phyloP scores from a whole-genome alignment of 257 asterid genomes.

The Ocimum tenuiflorum region DNA sequence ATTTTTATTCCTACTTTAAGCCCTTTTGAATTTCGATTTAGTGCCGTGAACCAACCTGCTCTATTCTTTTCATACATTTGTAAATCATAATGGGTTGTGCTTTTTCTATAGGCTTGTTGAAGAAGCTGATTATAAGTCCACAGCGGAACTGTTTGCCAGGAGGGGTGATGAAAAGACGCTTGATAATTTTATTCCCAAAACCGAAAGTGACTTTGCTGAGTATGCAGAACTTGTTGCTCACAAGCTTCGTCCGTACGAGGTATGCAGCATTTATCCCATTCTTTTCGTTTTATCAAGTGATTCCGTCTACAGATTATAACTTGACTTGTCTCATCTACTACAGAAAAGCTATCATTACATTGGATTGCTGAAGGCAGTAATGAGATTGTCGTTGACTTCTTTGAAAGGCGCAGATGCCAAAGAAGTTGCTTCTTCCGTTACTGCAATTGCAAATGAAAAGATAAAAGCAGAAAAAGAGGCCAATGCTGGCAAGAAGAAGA shows the following conservation, averaged over 20 bases:
- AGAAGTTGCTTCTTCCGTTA: conserved; percentile 78
- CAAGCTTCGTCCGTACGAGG: conserved; percentile 81
- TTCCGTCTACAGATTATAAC: conserved; percentile 37
- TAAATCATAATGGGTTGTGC: not conserved
- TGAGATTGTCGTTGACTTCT: conserved; percentile 72
- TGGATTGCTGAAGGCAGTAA: conserved; percentile 73
- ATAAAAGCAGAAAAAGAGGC: conserved; percentile 93
- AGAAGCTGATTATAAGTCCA: conserved; percentile 91
- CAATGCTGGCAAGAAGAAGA: conserved; percentile 80
- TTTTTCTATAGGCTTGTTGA: conserved; percentile 67
- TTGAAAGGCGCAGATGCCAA: conserved; percentile 90
- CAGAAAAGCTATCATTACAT: conserved; percentile 95
- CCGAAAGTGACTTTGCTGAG: conserved; percentile 72
- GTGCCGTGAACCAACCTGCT: not conserved
- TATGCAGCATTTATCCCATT: conserved; percentile 16
- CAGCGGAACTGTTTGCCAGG: conserved; percentile 72
- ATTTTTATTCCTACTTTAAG: not conserved
- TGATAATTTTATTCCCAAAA: conserved; percentile 76
- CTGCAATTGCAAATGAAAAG: conserved; percentile 96
- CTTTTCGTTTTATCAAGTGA: not conserved
- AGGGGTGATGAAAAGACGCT: conserved; percentile 61
- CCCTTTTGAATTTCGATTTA: not conserved
- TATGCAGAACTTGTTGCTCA: conserved; percentile 79
- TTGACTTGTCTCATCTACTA: conserved; percentile 4
- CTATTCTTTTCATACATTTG: not conserved